Conservation (phyloP, 2,329 filamentous ascomycete species). For the Lachnellula willkommii region DNA sequence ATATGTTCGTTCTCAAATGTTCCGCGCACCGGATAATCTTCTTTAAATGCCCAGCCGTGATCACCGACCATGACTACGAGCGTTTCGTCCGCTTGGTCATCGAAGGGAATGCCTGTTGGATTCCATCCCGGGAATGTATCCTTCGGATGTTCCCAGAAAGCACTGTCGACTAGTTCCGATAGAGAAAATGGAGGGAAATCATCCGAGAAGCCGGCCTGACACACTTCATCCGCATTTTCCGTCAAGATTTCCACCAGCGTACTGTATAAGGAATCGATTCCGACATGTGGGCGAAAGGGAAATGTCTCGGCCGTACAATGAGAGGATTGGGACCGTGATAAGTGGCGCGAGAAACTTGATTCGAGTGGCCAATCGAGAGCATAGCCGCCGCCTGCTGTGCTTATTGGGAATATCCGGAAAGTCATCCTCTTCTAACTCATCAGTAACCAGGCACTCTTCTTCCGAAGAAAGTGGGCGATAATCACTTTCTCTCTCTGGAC, state of each 20-base stretch:
- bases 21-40: conserved; percentile 35
- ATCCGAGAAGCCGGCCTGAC: conserved; percentile 23
- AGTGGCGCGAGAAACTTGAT: conserved; percentile 8
- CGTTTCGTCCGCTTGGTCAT: conserved; percentile 38
- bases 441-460: background rate
- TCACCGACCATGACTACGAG: conserved; percentile 43
- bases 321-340: conserved; percentile 27
- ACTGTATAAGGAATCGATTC: conserved; percentile 34
- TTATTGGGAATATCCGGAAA: background rate
- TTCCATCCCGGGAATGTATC: conserved; percentile 18
- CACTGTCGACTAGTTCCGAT: conserved; percentile 13
- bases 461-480: background rate
- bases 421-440: background rate
- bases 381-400: background rate
- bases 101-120: conserved; percentile 9
- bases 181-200: conserved; percentile 29
- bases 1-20: conserved; percentile 42
- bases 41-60: conserved; percentile 39
- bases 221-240: conserved; percentile 16
- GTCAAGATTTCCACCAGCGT: conserved; percentile 31
- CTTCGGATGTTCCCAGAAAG: conserved; percentile 18
- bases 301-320: conserved; percentile 29
- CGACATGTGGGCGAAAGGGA: conserved; percentile 34
- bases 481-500: background rate
- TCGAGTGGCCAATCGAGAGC: conserved; percentile 3